Evolutionary conservation across 139 green algal genomes (phyloP).

Genomic region (Klebsormidium nitens): DNA sequence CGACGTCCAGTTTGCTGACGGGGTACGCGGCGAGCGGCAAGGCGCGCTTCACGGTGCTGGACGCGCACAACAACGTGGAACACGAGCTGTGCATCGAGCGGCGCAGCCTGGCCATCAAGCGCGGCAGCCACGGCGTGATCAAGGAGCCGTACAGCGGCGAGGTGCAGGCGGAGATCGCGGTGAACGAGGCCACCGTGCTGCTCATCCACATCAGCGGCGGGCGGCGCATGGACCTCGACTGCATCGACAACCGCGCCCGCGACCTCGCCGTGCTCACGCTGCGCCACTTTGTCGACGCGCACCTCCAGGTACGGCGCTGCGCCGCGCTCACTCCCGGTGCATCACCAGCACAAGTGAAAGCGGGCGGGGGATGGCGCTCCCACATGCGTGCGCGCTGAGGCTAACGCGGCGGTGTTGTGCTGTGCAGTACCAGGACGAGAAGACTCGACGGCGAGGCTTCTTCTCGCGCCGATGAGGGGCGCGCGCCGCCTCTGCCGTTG

Average conservation of each 20-base stretch:
- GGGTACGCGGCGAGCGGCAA: neutral
- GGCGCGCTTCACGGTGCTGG: neutral
- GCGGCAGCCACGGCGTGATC: neutral
- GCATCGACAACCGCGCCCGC: neutral
- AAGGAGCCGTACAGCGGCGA: neutral
- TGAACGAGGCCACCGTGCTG: neutral
- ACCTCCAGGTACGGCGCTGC: no score
- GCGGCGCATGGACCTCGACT: neutral
- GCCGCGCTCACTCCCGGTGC: no score
- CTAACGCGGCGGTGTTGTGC: no score
- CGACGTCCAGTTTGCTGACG: neutral
- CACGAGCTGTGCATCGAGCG: neutral
- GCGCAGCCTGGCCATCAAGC: neutral
- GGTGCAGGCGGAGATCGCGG: slow-evolving; percentile 7
- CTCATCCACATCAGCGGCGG: neutral
- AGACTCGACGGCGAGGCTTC: no score
- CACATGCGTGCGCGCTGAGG: no score
- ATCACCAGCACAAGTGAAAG: no score
- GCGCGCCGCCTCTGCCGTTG: no score
- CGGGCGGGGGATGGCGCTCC: no score
- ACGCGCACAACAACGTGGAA: neutral
- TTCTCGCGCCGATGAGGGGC: no score
- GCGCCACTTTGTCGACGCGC: neutral
- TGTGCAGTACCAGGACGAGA: no score
- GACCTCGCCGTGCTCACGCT: neutral